Base-by-base conservation (phyloP, 2,329 filamentous ascomycete genomes). In the Colletotrichum higginsianum region DNA sequence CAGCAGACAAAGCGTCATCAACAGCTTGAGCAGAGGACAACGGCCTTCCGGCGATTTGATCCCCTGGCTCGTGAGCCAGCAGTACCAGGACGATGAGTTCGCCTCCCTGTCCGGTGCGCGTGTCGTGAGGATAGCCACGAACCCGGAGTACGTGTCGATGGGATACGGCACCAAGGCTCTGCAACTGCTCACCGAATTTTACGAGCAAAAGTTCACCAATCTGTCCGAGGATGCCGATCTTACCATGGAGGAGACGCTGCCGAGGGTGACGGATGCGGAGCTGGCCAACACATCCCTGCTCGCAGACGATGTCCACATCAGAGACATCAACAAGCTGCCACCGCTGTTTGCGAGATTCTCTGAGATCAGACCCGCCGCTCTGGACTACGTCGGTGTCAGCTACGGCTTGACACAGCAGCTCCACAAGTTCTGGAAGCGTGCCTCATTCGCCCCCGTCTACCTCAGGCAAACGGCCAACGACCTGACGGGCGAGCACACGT, bases 21-120 rank as follows among this genome's bases (percentile, higher is more conserved):
- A 94, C 82, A 94, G 94, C 80, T 84, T 99, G 74, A 96, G 93
- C 77, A 90, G 96, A 79, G 97, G 96, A 47, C 93, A 96, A 79
- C 89, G 96, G 76, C 94, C 96, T 1, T 91, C 94, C 49, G 96
- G 96, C 77, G 96, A 99, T 81, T 85, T 99, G 65, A 99, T 99
- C 68, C 96, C 96, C 0, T 99, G 96, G 96, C 89, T 98, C 42
- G 94, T 99, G 74, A 97, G 94, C 80, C 95, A 98, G 80, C 96
- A 99, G 80, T 99, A 98, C 85, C 96, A 98, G 79, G 96, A 99
- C 77, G 94, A 97, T 75, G 95, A 98, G 75, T 99, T 99, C 80
- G 96, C 96, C 15, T 92, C 93, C 50, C 87, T 99, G 0, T 98
- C 96, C 16, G 97, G 96, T 67, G 96, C 96, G 44, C 91, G 96